Evolutionary conservation across 2,329 filamentous ascomycete species (phyloP), one percentile per base, ranked within the genome.

Genomic region (Cordyceps cateniannulata): DNA sequence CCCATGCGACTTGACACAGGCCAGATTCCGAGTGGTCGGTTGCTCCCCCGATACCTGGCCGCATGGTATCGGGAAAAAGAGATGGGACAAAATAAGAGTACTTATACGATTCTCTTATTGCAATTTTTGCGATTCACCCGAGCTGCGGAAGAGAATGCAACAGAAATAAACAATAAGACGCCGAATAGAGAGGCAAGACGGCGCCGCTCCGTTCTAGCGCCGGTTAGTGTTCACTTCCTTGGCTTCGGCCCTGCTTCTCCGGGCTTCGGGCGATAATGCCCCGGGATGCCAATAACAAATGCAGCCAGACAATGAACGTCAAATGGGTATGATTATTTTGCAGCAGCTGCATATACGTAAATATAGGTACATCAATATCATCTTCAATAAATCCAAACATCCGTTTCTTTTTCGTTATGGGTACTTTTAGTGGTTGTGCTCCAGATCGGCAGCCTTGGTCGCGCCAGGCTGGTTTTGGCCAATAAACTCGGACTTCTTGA

Each of bases 401-500:
- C 25, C n/a, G 42, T 50, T 38, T 29, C 24, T 18, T 18, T 38
- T 51, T 18, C 35, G 42, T 35, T 20, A 45, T 38, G 18, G 29
- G 12, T 35, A 20, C 22, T 61, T 44, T 52, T 50, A 49, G 24
- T 44, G 42, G 22, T 55, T 40, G 20, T 53, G 58, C 45, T 61
- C 59, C 29, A 50, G 12, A 32, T 61, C 59, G 6, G 52, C 59
- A 50, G 47, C 47, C 65, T 73, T 71, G 57, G 66, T 65, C 22
- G 68, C 22, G 49, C 70, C 71, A 1, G 75, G 77, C 67, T 76
- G 68, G 65, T 72, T 69, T n/a, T 65, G 59, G 45, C 77, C 77
- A 64, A 76, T 68, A 63, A 66, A 80, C 64, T 77, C 69, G 24
- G 76, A 77, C 66, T 74, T 75, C 71, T 76, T 71, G 55, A 84